These are phyloP conservation scores for Cruciata laevipes DNA, from an alignment of 257 asterid genomes.

Conservation along the genomic window DNA sequence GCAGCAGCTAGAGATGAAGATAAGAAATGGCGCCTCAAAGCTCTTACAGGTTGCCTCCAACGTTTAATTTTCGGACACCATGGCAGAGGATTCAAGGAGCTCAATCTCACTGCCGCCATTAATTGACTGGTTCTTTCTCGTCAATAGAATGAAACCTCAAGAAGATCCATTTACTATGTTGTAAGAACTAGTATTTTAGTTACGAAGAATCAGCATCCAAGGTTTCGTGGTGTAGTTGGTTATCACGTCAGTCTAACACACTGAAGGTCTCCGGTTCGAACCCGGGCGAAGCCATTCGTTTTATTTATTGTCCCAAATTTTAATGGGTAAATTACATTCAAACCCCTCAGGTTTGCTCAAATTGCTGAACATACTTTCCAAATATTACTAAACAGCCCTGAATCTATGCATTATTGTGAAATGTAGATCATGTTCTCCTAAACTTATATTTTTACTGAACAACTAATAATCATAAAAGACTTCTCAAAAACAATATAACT, in stretches of 20 bases:
- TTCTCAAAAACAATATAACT: no score
- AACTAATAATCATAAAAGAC: no score
- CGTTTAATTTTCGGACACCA: not conserved
- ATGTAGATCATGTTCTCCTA: no score
- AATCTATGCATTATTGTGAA: no score
- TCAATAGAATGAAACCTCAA: not conserved
- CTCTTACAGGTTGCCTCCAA: not conserved
- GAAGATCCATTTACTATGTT: not conserved
- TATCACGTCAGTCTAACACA: slow-evolving; percentile 99
- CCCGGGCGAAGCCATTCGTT: slow-evolving; percentile 39
- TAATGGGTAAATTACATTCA: not conserved
- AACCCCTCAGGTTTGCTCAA: not conserved
- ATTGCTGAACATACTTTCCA: not conserved
- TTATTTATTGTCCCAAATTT: no score
- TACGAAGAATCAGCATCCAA: not conserved
- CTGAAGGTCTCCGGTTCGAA: slow-evolving; percentile 87
- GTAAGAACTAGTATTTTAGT: no score
- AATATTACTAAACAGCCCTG: no score
- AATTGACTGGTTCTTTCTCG: not conserved
- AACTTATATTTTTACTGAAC: no score
- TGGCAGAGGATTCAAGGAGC: not conserved
- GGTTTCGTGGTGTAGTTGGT: slow-evolving; percentile 99
- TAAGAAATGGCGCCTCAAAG: not conserved
- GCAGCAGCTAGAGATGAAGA: not conserved
- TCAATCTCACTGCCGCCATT: not conserved